Evolutionary conservation across 139 green algal species (phyloP), one percentile per base, ranked within the genome.

Genomic region (Chlamydomonas schloesseri): DNA sequence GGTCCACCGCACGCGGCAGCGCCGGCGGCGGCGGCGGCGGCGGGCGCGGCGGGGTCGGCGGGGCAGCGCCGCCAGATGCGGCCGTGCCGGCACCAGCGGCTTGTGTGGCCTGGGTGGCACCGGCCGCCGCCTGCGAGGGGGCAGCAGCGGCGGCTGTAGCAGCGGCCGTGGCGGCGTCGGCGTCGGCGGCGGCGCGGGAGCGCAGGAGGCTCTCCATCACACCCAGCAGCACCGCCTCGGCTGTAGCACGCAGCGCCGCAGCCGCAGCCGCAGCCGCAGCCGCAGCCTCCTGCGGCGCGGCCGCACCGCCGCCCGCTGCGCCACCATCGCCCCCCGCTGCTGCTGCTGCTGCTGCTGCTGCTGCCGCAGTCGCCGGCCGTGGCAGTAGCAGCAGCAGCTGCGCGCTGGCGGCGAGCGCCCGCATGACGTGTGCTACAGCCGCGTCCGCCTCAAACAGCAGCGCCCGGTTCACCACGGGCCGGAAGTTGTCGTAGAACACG

Each of bases 401-500:
- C 42, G 42, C 42, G 42, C 42, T 50, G 42, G 69, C 28, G 1
- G 81, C 81, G 31, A 87, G 55, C 14, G 68, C 69, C 15, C 2
- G 0, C 81, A 87, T 71, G 69, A 87, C 42, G 9, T 72, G 81
- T 15, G 13, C 69, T 57, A 78, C 68, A 21, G 33, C 55, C 23
- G 50, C 53, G 36, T 87, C 81, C 15, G 69, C n/a, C n/a, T 87
- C 69, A 46, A 87, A 87, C 15, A 87, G 55, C 11, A 87, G 5
- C 37, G 81, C 81, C 11, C 67, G 79, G 65, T 85, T 85, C 17
- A 85, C 47, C 29, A 64, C 21, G 21, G 79, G 31, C 23, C 28
- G 23, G 47, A 68, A 85, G 65, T 64, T 76, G 5, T 76, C 79
- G 67, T 85, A 85, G 10, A 85, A 69, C 18, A 46, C 36, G 2